Percentiles rank a stretch among this genome's conserved stretches.
Evolutionary conservation across 768 basidiomycete genomes (phyloP).

Genomic region (Exsudoporus frostii): DNA sequence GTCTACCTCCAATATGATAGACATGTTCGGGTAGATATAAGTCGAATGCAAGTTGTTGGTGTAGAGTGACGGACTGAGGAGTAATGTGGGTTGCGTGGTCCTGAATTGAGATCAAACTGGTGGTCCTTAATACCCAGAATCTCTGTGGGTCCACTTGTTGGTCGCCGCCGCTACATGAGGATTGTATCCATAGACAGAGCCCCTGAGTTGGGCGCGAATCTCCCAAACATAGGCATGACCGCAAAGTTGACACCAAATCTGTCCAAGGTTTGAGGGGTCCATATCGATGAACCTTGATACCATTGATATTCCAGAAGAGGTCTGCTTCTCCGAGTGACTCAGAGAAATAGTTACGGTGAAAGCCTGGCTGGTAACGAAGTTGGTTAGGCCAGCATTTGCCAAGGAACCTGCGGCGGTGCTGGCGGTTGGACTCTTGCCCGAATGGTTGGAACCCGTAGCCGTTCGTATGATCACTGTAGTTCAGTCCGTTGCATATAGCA

Average conservation of each 20-base stretch:
- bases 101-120: background rate
- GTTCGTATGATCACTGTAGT: background rate
- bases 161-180: constrained; percentile 6
- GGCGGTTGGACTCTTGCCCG: background rate
- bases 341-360: background rate
- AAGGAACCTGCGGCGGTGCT: background rate
- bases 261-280: background rate
- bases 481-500: too few species aligned
- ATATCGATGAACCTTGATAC: constrained; percentile 22
- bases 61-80: background rate
- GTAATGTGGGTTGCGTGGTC: background rate
- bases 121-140: constrained; percentile 4
- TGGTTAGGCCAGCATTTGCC: background rate
- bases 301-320: background rate
- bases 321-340: background rate
- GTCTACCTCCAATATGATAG: constrained; percentile 14
- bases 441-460: background rate
- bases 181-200: background rate
- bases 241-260: constrained; percentile 19
- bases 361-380: background rate
- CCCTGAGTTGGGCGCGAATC: constrained; percentile 4
- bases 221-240: constrained; percentile 19
- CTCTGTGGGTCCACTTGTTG: constrained; percentile 18
- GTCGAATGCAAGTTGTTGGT: background rate
- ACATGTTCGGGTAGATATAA: constrained; percentile 7